A percentile compares a stretch with the other conserved stretches of the same genome.
Conservation (phyloP, 2,329 filamentous ascomycete species). For the Pestalotiopsis sp. region DNA sequence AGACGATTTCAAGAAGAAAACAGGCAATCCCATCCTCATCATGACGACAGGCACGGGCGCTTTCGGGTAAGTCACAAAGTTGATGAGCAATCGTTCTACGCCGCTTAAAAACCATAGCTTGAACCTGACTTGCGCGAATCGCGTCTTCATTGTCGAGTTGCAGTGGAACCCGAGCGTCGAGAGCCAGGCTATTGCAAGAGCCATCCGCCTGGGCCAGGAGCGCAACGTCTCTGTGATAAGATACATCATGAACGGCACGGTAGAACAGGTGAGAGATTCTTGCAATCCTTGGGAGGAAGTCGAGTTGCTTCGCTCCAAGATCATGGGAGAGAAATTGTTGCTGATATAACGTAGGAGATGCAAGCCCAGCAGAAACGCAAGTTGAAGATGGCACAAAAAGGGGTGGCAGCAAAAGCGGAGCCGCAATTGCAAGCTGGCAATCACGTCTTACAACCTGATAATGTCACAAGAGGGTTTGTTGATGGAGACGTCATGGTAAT, state of each 20-base stretch:
- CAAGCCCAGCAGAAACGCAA: constrained; percentile 7
- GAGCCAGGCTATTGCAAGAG: constrained; percentile 52
- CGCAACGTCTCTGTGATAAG: constrained; percentile 44
- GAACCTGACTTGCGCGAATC: constrained; percentile 50
- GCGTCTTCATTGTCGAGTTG: constrained; percentile 53
- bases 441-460: too few relatives aligned
- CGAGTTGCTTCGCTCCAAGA: neutral
- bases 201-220: constrained; percentile 48
- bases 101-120: constrained; percentile 31
- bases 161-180: constrained; percentile 60
- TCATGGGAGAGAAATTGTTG: neutral
- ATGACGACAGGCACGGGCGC: constrained; percentile 57
- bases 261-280: constrained; percentile 44
- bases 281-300: too few relatives aligned
- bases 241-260: constrained; percentile 44
- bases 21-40: constrained; percentile 40
- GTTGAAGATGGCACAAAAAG: constrained; percentile 9
- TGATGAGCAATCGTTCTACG: neutral
- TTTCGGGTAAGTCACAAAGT: constrained; percentile 40
- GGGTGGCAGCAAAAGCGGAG: too few relatives aligned
- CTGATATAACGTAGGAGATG: neutral
- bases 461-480: neutral
- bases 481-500: neutral
- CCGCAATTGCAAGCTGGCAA: too few relatives aligned
- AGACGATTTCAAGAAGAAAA: constrained; percentile 34